phyloP scores from a whole-genome alignment of 2,329 filamentous ascomycete genomes.

The Bipolaris sorokiniana region DNA sequence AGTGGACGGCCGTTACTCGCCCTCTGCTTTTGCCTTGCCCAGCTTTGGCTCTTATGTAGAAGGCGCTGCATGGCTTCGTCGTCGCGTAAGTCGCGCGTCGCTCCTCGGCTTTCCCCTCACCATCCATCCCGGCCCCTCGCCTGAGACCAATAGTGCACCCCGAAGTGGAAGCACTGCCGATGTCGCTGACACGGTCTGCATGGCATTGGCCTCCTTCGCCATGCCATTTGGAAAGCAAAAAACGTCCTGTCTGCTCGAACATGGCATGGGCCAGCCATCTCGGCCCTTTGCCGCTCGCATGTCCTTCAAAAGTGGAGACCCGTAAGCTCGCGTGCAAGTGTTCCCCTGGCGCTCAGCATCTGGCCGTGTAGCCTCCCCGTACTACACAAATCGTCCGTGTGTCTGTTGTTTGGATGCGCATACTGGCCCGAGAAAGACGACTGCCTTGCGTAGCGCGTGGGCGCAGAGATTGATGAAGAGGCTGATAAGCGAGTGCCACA shows the following conservation, averaged over 20 bases:
- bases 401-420: conserved; percentile 2
- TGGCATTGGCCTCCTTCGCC: too few relatives aligned
- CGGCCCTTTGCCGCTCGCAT: not conserved
- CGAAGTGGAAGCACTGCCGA: conserved; percentile 2
- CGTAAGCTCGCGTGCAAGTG: not conserved
- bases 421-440: not conserved
- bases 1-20: too few relatives aligned
- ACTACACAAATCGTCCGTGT: not conserved
- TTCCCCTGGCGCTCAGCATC: not conserved
- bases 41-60: too few relatives aligned
- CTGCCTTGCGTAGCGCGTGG: conserved; percentile 6
- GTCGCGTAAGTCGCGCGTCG: conserved; percentile 17
- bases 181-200: not conserved
- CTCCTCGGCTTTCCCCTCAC: conserved; percentile 17
- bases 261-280: not conserved
- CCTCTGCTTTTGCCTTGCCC: not conserved
- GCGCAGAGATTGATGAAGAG: conserved; percentile 1
- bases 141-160: conserved; percentile 6
- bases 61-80: not conserved
- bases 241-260: not conserved
- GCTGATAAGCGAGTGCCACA: conserved; percentile 11
- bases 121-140: conserved; percentile 15
- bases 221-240: not conserved
- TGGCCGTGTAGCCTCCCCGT: not conserved
- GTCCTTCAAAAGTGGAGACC: not conserved